A percentile compares a stretch with the other conserved stretches of the same genome.
phyloP scores from a whole-genome alignment of 2,329 filamentous ascomycete species.

The Aspergillus ochraceus region DNA sequence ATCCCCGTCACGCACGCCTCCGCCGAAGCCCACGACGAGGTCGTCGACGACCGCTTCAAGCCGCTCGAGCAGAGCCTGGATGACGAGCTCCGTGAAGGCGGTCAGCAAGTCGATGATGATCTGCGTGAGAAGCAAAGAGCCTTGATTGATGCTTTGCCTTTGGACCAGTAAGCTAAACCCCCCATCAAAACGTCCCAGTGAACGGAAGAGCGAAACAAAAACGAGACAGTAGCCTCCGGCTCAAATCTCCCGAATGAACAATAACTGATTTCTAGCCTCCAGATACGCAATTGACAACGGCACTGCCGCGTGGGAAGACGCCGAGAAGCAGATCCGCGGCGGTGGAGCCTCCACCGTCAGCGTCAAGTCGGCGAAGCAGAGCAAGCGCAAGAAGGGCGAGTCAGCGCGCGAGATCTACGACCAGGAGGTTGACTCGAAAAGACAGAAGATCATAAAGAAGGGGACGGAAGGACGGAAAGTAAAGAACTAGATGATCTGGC shows the following conservation, averaged over 20 bases:
- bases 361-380: slow-evolving; percentile 70
- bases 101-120: slow-evolving; percentile 69
- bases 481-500: slow-evolving; percentile 17
- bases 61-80: slow-evolving; percentile 71
- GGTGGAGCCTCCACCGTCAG: slow-evolving; percentile 62
- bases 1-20: slow-evolving; percentile 41
- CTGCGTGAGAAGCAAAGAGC: slow-evolving; percentile 79
- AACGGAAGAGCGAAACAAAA: neutral
- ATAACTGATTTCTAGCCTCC: slow-evolving; percentile 42
- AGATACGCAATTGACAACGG: slow-evolving; percentile 51
- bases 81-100: slow-evolving; percentile 82
- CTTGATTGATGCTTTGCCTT: slow-evolving; percentile 83
- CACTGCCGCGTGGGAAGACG: slow-evolving; percentile 55
- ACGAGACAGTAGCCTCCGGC: neutral
- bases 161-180: slow-evolving; percentile 73
- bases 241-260: slow-evolving; percentile 27
- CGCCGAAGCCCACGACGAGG: slow-evolving; percentile 66
- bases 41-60: slow-evolving; percentile 64
- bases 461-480: slow-evolving; percentile 44
- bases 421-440: slow-evolving; percentile 43
- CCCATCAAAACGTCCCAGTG: neutral
- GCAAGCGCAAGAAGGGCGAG: slow-evolving; percentile 71
- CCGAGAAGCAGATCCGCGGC: slow-evolving; percentile 71
- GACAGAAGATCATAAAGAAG: slow-evolving; percentile 47
- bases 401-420: slow-evolving; percentile 52